Conservation (phyloP, 2,329 filamentous ascomycete species). For the Metarhizium robertsii region DNA sequence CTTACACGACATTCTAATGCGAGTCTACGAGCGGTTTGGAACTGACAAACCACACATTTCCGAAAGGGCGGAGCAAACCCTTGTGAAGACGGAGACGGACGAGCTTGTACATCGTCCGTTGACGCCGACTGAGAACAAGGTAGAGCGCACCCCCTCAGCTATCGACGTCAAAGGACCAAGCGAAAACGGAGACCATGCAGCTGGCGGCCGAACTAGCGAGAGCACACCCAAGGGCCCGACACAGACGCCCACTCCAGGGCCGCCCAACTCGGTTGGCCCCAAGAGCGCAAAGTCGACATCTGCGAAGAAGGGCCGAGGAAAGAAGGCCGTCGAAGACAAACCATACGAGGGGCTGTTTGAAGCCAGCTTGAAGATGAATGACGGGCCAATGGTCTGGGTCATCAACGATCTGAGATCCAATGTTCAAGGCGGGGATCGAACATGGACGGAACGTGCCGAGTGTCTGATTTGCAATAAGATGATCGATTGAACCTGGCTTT, state of each 20-base stretch:
- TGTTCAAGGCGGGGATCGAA: conserved; percentile 38
- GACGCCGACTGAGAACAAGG: conserved; percentile 41
- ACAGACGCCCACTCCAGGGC: conserved; percentile 21
- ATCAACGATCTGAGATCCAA: conserved; percentile 41
- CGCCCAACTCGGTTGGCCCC: conserved; percentile 14
- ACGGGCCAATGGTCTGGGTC: conserved; percentile 38
- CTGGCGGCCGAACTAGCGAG: conserved; percentile 25
- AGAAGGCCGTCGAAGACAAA: conserved; percentile 26
- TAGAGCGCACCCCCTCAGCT: conserved; percentile 36
- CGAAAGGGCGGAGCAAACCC: conserved; percentile 28
- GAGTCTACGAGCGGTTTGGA: conserved; percentile 40
- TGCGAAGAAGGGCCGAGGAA: conserved; percentile 28
- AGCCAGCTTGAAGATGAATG: conserved; percentile 37
- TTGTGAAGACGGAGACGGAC: conserved; percentile 31
- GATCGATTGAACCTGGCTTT: conserved; percentile 23
- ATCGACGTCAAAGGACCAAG: conserved; percentile 43
- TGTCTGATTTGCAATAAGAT: conserved; percentile 41
- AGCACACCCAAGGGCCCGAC: conserved; percentile 19
- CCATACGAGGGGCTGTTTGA: conserved; percentile 45
- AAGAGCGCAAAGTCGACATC: conserved; percentile 16
- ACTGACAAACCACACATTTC: conserved; percentile 43
- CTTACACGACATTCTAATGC: conserved; percentile 42
- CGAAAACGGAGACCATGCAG: conserved; percentile 28
- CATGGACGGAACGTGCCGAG: conserved; percentile 39
- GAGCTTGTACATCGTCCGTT: conserved; percentile 30